phyloP scores from a whole-genome alignment of 805 yeast genomes.

The Debaryomyces castellii region DNA sequence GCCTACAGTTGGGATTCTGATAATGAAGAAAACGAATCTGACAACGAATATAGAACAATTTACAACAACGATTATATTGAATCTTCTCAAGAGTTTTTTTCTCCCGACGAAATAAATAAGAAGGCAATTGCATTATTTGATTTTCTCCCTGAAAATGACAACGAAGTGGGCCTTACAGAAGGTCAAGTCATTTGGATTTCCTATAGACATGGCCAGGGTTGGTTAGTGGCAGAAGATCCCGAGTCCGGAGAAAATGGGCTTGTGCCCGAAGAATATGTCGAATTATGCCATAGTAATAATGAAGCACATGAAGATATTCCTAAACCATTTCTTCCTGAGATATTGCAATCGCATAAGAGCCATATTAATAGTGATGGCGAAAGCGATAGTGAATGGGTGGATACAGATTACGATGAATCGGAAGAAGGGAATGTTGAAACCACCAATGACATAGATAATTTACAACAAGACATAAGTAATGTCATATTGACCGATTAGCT shows the following conservation, averaged over 20 bases:
- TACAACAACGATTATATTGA: constrained; percentile 6
- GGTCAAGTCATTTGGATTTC: constrained; percentile 85
- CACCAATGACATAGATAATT: neutral
- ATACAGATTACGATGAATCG: constrained; percentile 17
- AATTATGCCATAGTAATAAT: constrained; percentile 37
- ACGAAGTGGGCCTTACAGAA: constrained; percentile 74
- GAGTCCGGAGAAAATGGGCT: constrained; percentile 79
- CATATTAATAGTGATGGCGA: constrained; percentile 13
- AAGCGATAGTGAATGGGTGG: constrained; percentile 20
- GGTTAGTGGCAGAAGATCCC: constrained; percentile 91
- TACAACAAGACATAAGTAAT: neutral
- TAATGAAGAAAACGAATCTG: constrained; percentile 10
- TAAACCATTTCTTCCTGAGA: constrained; percentile 48
- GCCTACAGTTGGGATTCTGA: constrained; percentile 4
- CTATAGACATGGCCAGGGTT: constrained; percentile 96
- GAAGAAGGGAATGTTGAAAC: constrained; percentile 4
- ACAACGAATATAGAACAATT: constrained; percentile 6
- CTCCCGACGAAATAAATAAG: constrained; percentile 39
- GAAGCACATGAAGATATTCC: constrained; percentile 33
- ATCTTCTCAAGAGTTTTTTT: constrained; percentile 4
- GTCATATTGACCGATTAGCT: neutral
- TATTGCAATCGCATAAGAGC: constrained; percentile 20
- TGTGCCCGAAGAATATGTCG: constrained; percentile 93
- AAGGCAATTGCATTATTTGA: constrained; percentile 87
- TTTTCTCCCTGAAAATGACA: constrained; percentile 90